Evolutionary conservation across 2,329 filamentous ascomycete genomes (phyloP).

Genomic region (Calonectria pauciramosa): DNA sequence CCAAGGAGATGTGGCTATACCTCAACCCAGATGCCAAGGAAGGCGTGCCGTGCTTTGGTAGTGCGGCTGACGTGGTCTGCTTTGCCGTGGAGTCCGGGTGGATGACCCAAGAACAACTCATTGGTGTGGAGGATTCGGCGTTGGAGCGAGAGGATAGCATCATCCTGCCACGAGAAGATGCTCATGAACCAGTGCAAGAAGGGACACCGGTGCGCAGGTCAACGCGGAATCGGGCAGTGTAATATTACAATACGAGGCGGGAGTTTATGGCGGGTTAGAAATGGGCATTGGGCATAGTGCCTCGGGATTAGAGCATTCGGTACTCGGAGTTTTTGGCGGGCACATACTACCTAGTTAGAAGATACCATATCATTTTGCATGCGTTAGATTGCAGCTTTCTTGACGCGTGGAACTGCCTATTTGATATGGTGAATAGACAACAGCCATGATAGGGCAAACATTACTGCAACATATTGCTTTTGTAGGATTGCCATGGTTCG

Average conservation of each 20-base stretch:
- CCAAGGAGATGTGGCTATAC: constrained; percentile 67
- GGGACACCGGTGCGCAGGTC: constrained; percentile 43
- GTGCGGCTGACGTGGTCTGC: constrained; percentile 68
- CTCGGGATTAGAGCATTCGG: constrained; percentile 9
- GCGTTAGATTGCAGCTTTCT: background rate
- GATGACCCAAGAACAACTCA: constrained; percentile 67
- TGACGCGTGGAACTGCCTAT: background rate
- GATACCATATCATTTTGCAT: constrained; percentile 6
- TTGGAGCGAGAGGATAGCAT: constrained; percentile 59
- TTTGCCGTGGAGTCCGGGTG: constrained; percentile 72
- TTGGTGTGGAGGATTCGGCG: constrained; percentile 53
- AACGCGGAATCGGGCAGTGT: constrained; percentile 33
- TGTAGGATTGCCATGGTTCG: background rate
- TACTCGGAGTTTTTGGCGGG: constrained; percentile 18
- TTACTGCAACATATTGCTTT: constrained; percentile 5
- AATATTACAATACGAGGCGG: constrained; percentile 4
- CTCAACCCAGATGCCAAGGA: constrained; percentile 65
- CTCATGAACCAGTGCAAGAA: constrained; percentile 33
- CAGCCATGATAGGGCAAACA: background rate
- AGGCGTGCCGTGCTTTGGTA: constrained; percentile 64
- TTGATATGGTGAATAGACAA: constrained; percentile 19
- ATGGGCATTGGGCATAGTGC: background rate
- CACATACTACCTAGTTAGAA: background rate
- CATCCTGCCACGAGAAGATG: constrained; percentile 50
- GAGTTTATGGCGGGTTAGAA: constrained; percentile 8